A percentile compares a stretch with the other conserved stretches of the same genome.
Evolutionary conservation across 371 early-diverging fungal genomes (phyloP).

Genomic region (Saksenaea oblongispora): DNA sequence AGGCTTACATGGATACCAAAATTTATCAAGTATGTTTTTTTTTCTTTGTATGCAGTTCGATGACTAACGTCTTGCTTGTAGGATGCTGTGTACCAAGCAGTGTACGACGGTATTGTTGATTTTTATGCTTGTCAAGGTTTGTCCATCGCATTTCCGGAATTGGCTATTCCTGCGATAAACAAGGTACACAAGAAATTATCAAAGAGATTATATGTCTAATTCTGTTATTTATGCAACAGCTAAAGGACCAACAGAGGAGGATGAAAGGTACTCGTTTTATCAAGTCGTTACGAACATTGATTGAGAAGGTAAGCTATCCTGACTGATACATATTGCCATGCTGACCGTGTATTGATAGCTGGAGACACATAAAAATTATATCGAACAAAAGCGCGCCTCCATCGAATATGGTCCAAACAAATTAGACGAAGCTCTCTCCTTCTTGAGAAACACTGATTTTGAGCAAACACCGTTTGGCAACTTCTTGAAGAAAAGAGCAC

Average conservation of each 20-base stretch:
- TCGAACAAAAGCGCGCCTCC: slow-evolving; percentile 72
- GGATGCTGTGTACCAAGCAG: slow-evolving; percentile 71
- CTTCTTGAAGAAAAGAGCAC: slow-evolving; percentile 44
- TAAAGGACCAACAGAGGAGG: slow-evolving; percentile 56
- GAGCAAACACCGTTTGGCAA: slow-evolving; percentile 67
- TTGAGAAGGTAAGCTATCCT: slow-evolving; percentile 68
- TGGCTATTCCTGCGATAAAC: slow-evolving; percentile 76
- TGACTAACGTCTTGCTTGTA: slow-evolving; percentile 22
- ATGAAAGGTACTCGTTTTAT: slow-evolving; percentile 66
- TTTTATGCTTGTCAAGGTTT: slow-evolving; percentile 76
- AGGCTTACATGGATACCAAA: slow-evolving; percentile 77
- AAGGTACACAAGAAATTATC: slow-evolving; percentile 43
- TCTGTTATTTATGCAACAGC: slow-evolving; percentile 23
- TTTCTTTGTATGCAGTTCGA: neutral
- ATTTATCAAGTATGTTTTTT: slow-evolving; percentile 58
- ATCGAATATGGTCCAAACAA: slow-evolving; percentile 81
- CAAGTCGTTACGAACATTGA: slow-evolving; percentile 73
- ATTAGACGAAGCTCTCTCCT: slow-evolving; percentile 59
- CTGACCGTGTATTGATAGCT: slow-evolving; percentile 29
- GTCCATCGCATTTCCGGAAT: slow-evolving; percentile 93
- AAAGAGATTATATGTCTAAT: neutral
- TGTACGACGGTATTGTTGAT: slow-evolving; percentile 71
- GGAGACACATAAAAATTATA: slow-evolving; percentile 76
- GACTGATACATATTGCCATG: neutral
- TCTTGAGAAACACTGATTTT: slow-evolving; percentile 52